Evolutionary conservation across 768 basidiomycete species (phyloP).

Genomic region (Candolleomyces aberdarensis): DNA sequence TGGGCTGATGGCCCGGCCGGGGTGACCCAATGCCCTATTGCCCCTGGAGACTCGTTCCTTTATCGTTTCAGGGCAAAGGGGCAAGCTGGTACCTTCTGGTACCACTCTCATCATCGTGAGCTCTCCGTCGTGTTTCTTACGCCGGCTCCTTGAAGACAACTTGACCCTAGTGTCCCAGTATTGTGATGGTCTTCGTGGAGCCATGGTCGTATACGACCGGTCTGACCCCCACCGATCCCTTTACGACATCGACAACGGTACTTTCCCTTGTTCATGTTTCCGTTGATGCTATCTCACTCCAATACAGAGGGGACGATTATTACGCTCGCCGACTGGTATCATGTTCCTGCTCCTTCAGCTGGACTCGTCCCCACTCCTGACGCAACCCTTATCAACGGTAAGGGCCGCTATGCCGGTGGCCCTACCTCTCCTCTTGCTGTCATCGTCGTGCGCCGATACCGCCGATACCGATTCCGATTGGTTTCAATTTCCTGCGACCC

Average conservation of each 20-base stretch:
- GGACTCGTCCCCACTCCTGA: constrained; percentile 27
- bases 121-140: constrained; percentile 14
- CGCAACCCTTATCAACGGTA: constrained; percentile 46
- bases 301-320: constrained; percentile 37
- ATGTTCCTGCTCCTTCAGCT: constrained; percentile 23
- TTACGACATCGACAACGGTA: constrained; percentile 40
- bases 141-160: constrained; percentile 9
- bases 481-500: constrained; percentile 45
- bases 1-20: constrained; percentile 38
- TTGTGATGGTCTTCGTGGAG: constrained; percentile 53
- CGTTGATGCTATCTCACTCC: too few relatives aligned
- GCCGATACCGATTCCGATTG: constrained; percentile 47
- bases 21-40: constrained; percentile 42
- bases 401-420: constrained; percentile 40
- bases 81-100: constrained; percentile 46
- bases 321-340: constrained; percentile 47
- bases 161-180: constrained; percentile 40
- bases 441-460: constrained; percentile 30
- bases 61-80: constrained; percentile 31
- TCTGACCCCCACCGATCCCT: constrained; percentile 30
- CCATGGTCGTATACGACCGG: constrained; percentile 44
- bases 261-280: too few relatives aligned
- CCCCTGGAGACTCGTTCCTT: constrained; percentile 33
- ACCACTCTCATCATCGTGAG: constrained; percentile 31
- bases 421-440: constrained; percentile 35